Percentiles rank a stretch among this genome's conserved stretches.
Evolutionary conservation across 129 eudicot genomes (phyloP).

Genomic region (Artemisia argyi): DNA sequence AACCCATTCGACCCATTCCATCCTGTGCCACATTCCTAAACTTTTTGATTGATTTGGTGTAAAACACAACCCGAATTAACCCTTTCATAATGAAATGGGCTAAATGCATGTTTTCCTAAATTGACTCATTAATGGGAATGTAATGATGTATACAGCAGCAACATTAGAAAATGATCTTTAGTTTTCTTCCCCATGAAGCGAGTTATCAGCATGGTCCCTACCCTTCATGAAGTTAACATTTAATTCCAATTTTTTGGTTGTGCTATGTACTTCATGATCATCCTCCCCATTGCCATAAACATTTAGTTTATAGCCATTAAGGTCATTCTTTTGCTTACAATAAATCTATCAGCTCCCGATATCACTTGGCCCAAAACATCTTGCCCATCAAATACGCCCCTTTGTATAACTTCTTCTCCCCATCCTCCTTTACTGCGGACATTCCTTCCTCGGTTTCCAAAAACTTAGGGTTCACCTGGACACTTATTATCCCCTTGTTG

Average conservation of each 20-base stretch:
- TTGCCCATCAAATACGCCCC: too few species aligned
- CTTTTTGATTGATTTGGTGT: too few species aligned
- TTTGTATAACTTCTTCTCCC: too few species aligned
- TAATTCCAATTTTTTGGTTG: constrained; percentile 61
- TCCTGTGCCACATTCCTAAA: too few species aligned
- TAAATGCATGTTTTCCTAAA: neutral
- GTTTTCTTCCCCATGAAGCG: constrained; percentile 72
- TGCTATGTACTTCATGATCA: constrained; percentile 87
- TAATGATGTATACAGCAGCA: neutral
- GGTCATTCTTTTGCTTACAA: constrained; percentile 74
- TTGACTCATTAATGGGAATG: neutral
- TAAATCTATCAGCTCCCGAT: constrained; percentile 78
- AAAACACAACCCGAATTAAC: too few species aligned
- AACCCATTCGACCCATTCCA: too few species aligned
- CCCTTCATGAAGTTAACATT: constrained; percentile 87
- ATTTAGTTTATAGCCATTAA: constrained; percentile 82
- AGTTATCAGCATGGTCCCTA: constrained; percentile 93
- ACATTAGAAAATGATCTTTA: neutral
- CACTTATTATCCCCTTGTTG: too few species aligned
- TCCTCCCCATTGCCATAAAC: constrained; percentile 97
- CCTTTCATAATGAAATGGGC: too few species aligned
- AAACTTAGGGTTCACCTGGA: too few species aligned
- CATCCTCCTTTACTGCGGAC: too few species aligned
- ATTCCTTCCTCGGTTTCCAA: too few species aligned
- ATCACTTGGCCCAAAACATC: constrained; percentile 89